These are phyloP conservation scores for Hemerocallis citrina DNA, from an alignment of 106 monocot species.

Conservation along the genomic window DNA sequence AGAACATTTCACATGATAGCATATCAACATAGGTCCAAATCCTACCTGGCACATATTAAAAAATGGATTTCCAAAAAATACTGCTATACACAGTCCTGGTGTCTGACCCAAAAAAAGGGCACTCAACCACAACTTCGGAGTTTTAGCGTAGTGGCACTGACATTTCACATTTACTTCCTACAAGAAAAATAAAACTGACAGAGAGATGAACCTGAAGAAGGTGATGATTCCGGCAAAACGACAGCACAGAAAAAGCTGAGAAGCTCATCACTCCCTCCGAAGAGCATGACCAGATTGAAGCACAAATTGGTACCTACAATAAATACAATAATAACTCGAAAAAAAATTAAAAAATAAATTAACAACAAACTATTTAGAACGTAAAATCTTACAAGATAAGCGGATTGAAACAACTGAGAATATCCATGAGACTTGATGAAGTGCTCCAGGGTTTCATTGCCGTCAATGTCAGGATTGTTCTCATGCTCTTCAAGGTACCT, in stretches of 20 bases:
- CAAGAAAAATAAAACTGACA: background rate
- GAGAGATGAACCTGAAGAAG: slow-evolving; percentile 68
- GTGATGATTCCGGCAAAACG: slow-evolving; percentile 89
- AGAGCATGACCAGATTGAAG: slow-evolving; percentile 86
- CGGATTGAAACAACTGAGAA: slow-evolving; percentile 68
- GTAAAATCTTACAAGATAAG: slow-evolving; percentile 70
- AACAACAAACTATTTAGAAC: background rate
- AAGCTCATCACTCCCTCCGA: slow-evolving; percentile 71
- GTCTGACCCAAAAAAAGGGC: too few relatives aligned
- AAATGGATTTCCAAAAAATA: too few relatives aligned
- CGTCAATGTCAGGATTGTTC: slow-evolving; percentile 65
- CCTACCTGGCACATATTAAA: too few relatives aligned
- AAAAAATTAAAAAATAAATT: background rate
- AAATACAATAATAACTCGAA: background rate
- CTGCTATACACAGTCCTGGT: background rate
- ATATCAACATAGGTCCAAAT: too few relatives aligned
- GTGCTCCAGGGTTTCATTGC: slow-evolving; percentile 56
- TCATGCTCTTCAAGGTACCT: slow-evolving; percentile 83
- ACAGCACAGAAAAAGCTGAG: slow-evolving; percentile 84
- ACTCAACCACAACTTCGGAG: too few relatives aligned
- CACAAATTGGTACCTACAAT: slow-evolving; percentile 72
- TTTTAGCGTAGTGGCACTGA: background rate
- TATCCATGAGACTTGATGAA: slow-evolving; percentile 83
- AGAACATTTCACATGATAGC: too few relatives aligned
- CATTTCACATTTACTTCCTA: background rate